Percentiles rank a stretch among this genome's conserved stretches.
These are phyloP conservation scores for Zalaria obscura DNA, from an alignment of 2,329 filamentous ascomycete species.

Conservation along the genomic window DNA sequence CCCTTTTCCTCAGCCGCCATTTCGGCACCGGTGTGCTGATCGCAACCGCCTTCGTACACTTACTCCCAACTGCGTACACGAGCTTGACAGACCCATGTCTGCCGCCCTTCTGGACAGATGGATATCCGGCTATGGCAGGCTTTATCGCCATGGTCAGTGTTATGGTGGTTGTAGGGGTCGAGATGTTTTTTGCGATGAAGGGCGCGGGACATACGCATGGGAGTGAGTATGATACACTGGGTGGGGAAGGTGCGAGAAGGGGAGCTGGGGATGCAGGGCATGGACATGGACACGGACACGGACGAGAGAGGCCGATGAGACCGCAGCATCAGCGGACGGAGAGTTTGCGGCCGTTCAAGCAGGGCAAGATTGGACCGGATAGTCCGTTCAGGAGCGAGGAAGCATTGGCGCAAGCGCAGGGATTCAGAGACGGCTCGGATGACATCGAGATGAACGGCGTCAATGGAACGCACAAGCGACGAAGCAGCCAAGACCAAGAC, in stretches of 20 bases:
- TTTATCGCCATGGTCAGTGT: slow-evolving; percentile 71
- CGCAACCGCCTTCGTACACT: slow-evolving; percentile 42
- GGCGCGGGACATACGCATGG: slow-evolving; percentile 46
- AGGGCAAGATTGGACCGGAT: slow-evolving; percentile 9
- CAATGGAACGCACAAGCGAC: neutral
- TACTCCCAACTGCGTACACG: slow-evolving; percentile 48
- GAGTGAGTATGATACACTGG: slow-evolving; percentile 34
- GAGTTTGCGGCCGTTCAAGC: slow-evolving; percentile 14
- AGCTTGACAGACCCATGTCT: slow-evolving; percentile 52
- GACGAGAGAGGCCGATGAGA: neutral
- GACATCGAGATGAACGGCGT: slow-evolving; percentile 1
- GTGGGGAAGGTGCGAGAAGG: neutral
- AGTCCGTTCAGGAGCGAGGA: too few relatives aligned
- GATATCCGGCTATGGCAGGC: slow-evolving; percentile 68
- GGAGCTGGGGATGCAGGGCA: neutral
- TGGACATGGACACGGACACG: neutral
- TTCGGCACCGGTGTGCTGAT: slow-evolving; percentile 44
- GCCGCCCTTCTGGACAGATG: slow-evolving; percentile 62
- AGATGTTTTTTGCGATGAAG: slow-evolving; percentile 74
- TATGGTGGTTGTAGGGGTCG: slow-evolving; percentile 69
- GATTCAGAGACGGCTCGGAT: slow-evolving; percentile 6
- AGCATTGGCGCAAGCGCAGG: neutral
- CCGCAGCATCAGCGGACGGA: slow-evolving; percentile 5
- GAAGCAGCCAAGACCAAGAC: neutral
- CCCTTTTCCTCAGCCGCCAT: slow-evolving; percentile 46